Percentiles rank a stretch among this genome's conserved stretches.
These are phyloP conservation scores for Xylaria sp. DNA, from an alignment of 2,329 filamentous ascomycete genomes.

Conservation along the genomic window DNA sequence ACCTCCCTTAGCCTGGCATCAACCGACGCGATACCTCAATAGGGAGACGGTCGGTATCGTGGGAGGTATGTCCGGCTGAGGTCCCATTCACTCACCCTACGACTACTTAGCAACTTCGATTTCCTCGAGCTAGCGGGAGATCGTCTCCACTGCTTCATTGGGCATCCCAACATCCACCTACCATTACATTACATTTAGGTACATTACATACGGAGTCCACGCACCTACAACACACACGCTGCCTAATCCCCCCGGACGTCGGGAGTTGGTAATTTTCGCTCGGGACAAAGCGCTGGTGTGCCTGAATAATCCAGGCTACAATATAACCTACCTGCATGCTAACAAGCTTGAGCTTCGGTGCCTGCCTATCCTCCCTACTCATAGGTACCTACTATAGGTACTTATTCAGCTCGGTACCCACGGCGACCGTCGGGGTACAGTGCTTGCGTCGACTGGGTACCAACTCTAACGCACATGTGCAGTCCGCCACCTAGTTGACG, in stretches of 20 bases:
- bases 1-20: background rate
- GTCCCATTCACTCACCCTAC: background rate
- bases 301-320: background rate
- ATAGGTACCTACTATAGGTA: slow-evolving; percentile 9
- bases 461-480: slow-evolving; percentile 25
- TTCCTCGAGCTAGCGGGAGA: background rate
- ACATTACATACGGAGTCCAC: background rate
- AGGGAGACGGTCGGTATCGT: slow-evolving; percentile 5
- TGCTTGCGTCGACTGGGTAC: slow-evolving; percentile 8
- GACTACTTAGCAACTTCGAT: background rate
- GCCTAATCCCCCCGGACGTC: background rate
- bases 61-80: slow-evolving; percentile 13
- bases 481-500: slow-evolving; percentile 32
- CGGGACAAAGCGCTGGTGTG: slow-evolving; percentile 7
- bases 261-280: slow-evolving; percentile 1
- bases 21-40: slow-evolving; percentile 22
- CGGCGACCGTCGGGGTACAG: slow-evolving; percentile 14
- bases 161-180: slow-evolving; percentile 5
- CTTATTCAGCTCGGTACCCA: slow-evolving; percentile 33
- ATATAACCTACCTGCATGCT: background rate
- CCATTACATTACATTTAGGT: background rate
- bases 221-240: background rate
- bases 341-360: background rate
- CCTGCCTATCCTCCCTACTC: background rate
- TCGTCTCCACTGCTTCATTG: slow-evolving; percentile 1